A percentile compares a stretch with the other conserved stretches of the same genome.
phyloP scores from a whole-genome alignment of 2,329 filamentous ascomycete genomes.

The Aureobasidium vineae region DNA sequence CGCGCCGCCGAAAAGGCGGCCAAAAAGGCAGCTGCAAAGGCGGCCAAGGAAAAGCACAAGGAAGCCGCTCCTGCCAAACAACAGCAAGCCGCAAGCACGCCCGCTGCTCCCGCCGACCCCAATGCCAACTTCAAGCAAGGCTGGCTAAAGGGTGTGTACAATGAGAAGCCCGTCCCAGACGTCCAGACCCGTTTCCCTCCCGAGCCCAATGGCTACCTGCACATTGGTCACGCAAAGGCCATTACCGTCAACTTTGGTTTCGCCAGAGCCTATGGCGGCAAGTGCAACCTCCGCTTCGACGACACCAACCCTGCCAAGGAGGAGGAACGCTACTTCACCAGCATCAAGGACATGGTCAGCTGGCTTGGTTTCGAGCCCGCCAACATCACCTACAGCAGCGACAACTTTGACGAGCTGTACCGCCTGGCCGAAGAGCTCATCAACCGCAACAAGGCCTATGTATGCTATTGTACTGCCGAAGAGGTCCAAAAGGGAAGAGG shows the following conservation, averaged over 20 bases:
- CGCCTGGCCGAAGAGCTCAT: slow-evolving; percentile 86
- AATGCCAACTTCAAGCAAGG: slow-evolving; percentile 51
- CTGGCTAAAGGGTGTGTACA: slow-evolving; percentile 52
- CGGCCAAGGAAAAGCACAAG: slow-evolving; percentile 43
- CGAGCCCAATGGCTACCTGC: slow-evolving; percentile 84
- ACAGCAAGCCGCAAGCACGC: slow-evolving; percentile 27
- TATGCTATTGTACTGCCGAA: slow-evolving; percentile 81
- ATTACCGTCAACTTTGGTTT: slow-evolving; percentile 98
- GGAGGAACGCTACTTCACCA: slow-evolving; percentile 81
- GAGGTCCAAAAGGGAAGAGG: slow-evolving; percentile 87
- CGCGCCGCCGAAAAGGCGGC: slow-evolving; percentile 50
- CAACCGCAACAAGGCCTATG: slow-evolving; percentile 65
- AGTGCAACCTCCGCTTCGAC: slow-evolving; percentile 77
- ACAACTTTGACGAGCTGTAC: slow-evolving; percentile 86
- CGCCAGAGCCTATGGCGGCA: slow-evolving; percentile 76
- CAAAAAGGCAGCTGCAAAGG: slow-evolving; percentile 52
- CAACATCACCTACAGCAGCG: slow-evolving; percentile 80
- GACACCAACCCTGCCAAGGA: slow-evolving; percentile 95
- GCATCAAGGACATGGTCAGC: slow-evolving; percentile 82
- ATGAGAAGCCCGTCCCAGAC: slow-evolving; percentile 49
- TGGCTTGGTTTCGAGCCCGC: slow-evolving; percentile 85
- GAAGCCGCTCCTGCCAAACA: slow-evolving; percentile 35
- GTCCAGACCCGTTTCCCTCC: slow-evolving; percentile 53
- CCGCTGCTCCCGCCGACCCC: slow-evolving; percentile 32
- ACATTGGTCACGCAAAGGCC: slow-evolving; percentile 92